These are phyloP conservation scores for Tricholoma saponaceum DNA, from an alignment of 768 basidiomycete genomes.

Conservation along the genomic window DNA sequence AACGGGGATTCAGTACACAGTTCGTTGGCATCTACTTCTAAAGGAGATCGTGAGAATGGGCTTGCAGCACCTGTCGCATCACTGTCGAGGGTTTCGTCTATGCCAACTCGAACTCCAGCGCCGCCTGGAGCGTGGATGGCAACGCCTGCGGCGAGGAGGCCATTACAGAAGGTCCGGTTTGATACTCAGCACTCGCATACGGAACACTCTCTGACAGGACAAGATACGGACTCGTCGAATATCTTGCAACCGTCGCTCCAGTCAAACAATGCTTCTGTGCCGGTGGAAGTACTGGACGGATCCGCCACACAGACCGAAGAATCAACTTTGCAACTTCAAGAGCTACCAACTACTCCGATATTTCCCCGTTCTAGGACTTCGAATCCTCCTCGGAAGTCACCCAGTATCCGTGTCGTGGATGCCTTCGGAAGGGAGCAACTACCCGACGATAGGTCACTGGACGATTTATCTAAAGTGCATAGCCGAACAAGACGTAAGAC, in stretches of 20 bases:
- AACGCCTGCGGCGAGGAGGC: slow-evolving; percentile 56
- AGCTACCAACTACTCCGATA: slow-evolving; percentile 11
- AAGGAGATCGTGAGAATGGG: slow-evolving; percentile 25
- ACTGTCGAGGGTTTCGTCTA: slow-evolving; percentile 43
- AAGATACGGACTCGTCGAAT: slow-evolving; percentile 6
- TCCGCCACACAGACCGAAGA: background rate
- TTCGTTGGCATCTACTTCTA: slow-evolving; percentile 18
- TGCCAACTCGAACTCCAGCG: slow-evolving; percentile 57
- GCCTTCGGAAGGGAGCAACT: slow-evolving; percentile 56
- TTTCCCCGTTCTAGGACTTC: slow-evolving; percentile 12
- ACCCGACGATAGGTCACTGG: slow-evolving; percentile 5
- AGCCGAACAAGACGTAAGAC: slow-evolving; percentile 29
- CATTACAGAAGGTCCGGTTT: slow-evolving; percentile 70
- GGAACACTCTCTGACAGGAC: slow-evolving; percentile 2
- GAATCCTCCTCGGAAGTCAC: slow-evolving; percentile 38
- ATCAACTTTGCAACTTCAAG: slow-evolving; percentile 6
- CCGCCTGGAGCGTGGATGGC: slow-evolving; percentile 65
- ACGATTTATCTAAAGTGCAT: background rate
- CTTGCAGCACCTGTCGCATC: slow-evolving; percentile 46
- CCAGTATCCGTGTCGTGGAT: slow-evolving; percentile 63
- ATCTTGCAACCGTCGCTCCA: slow-evolving; percentile 5
- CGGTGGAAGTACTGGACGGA: background rate
- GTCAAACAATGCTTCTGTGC: background rate
- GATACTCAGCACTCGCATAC: slow-evolving; percentile 36
- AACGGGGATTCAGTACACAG: slow-evolving; percentile 8